These are phyloP conservation scores for Boletus eberwhitei DNA, from an alignment of 768 basidiomycete genomes.

Conservation along the genomic window DNA sequence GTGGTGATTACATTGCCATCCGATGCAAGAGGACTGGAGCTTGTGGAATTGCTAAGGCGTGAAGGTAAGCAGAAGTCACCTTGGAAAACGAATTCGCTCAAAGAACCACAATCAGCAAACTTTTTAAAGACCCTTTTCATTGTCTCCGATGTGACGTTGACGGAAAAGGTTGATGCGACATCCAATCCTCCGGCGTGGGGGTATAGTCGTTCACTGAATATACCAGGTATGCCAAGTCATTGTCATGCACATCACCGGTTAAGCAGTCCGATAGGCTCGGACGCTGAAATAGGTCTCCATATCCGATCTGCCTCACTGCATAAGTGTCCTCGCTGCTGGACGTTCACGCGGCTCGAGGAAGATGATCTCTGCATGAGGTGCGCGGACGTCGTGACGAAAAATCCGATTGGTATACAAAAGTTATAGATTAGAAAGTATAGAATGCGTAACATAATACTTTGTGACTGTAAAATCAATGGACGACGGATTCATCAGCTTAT, in stretches of 20 bases:
- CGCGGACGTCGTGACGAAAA: slow-evolving; percentile 18
- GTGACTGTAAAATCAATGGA: background rate
- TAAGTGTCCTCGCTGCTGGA: slow-evolving; percentile 95
- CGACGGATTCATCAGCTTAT: background rate
- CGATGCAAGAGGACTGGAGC: slow-evolving; percentile 21
- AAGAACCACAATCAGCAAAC: slow-evolving; percentile 40
- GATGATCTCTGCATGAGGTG: slow-evolving; percentile 70
- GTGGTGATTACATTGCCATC: slow-evolving; percentile 59
- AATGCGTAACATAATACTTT: background rate
- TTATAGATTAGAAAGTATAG: background rate
- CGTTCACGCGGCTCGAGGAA: slow-evolving; percentile 50
- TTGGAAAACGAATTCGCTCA: background rate
- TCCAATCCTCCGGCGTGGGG: slow-evolving; percentile 46
- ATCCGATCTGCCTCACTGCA: slow-evolving; percentile 55
- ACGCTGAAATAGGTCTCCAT: slow-evolving; percentile 40
- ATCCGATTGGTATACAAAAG: slow-evolving; percentile 1
- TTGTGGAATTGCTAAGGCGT: slow-evolving; percentile 45
- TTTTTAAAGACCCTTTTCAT: slow-evolving; percentile 76
- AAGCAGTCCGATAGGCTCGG: slow-evolving; percentile 7
- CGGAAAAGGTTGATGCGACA: slow-evolving; percentile 42
- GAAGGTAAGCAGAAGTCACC: slow-evolving; percentile 23
- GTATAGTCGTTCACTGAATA: slow-evolving; percentile 40
- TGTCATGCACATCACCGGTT: background rate
- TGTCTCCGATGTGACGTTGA: slow-evolving; percentile 65
- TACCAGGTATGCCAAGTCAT: slow-evolving; percentile 43